Percentiles rank a stretch among this genome's conserved stretches.
These are phyloP conservation scores for Margaritispora aquatica DNA, from an alignment of 495 filamentous ascomycete species.

Conservation along the genomic window DNA sequence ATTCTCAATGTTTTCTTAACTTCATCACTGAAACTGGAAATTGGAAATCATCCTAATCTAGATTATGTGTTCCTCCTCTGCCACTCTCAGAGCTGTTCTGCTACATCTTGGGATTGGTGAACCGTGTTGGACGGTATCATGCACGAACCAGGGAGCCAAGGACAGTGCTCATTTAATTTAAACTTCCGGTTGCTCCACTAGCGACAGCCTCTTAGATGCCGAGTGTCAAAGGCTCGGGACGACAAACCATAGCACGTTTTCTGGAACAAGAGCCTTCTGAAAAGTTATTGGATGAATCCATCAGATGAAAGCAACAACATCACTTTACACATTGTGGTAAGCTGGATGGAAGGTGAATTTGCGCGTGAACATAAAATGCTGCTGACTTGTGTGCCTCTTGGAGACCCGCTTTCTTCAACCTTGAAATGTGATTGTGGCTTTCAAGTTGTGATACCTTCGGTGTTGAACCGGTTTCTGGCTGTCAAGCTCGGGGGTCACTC, in stretches of 20 bases:
- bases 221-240: neutral
- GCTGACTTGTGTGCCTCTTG: neutral
- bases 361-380: too few species aligned
- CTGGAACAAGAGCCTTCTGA: neutral
- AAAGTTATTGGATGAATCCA: neutral
- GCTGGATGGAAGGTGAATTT: too few species aligned
- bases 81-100: too few species aligned
- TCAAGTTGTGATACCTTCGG: neutral
- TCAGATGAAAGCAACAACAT: neutral
- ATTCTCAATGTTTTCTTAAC: too few species aligned
- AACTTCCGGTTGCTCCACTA: neutral
- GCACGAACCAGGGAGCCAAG: neutral
- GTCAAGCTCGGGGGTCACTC: neutral
- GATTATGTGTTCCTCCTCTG: too few species aligned
- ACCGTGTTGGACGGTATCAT: too few species aligned
- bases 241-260: neutral
- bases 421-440: neutral
- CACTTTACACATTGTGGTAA: neutral
- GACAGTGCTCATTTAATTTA: neutral
- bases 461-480: neutral
- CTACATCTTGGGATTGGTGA: too few species aligned
- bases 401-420: neutral
- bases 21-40: too few species aligned
- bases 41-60: too few species aligned
- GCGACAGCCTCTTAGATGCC: neutral